These are phyloP conservation scores for Candida sanyiensis DNA, from an alignment of 805 yeast species.

Conservation along the genomic window DNA sequence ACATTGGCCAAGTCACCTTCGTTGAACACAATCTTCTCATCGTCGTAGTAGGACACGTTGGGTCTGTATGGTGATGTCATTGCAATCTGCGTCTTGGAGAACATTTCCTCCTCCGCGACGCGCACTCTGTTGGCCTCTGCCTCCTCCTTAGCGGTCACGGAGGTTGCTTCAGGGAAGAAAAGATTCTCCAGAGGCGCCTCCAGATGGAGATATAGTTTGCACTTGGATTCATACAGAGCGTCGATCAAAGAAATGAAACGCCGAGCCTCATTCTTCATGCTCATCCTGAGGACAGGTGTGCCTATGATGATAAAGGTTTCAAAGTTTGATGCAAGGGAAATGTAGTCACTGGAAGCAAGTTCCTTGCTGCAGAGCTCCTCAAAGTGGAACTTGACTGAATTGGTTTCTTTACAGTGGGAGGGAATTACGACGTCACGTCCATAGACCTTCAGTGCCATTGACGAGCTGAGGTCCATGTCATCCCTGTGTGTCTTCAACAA, in stretches of 20 bases:
- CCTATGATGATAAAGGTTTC: conserved; percentile 52
- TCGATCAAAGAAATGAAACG: conserved; percentile 61
- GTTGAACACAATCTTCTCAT: conserved; percentile 33
- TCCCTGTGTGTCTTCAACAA: background rate
- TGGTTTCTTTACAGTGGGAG: conserved; percentile 26
- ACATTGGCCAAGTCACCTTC: conserved; percentile 22
- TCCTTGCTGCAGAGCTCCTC: conserved; percentile 49
- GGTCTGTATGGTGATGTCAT: conserved; percentile 63
- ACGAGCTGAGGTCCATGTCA: conserved; percentile 6
- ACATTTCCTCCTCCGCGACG: conserved; percentile 67
- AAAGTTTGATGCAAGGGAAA: conserved; percentile 56
- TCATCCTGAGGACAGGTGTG: conserved; percentile 53
- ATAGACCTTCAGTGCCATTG: conserved; percentile 42
- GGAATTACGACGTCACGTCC: conserved; percentile 49
- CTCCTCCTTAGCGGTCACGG: conserved; percentile 15
- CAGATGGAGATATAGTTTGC: conserved; percentile 49
- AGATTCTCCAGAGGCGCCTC: conserved; percentile 45
- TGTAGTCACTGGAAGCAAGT: conserved; percentile 64
- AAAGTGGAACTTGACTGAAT: conserved; percentile 44
- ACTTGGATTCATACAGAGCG: conserved; percentile 62
- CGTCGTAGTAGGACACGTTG: conserved; percentile 57
- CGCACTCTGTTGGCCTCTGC: conserved; percentile 33
- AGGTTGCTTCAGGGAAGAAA: conserved; percentile 52
- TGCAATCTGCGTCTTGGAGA: conserved; percentile 55
- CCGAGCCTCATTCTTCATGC: conserved; percentile 62